Conservation (phyloP, 164 flowering plant species). For the Piper betle region DNA sequence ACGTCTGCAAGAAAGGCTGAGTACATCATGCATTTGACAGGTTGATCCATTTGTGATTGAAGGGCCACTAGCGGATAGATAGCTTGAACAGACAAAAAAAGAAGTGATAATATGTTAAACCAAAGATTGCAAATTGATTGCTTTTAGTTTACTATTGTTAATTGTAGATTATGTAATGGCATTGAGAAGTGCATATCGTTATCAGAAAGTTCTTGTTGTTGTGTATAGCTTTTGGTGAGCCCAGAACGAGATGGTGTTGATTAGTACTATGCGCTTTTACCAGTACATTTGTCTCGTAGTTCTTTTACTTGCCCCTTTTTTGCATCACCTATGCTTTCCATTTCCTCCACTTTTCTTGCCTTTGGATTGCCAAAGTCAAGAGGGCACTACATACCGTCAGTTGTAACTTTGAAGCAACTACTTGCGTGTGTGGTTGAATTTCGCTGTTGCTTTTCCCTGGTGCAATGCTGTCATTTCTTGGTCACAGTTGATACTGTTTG, state of each 20-base stretch:
- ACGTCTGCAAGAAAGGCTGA: neutral
- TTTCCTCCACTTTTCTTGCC: neutral
- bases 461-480: too few species aligned
- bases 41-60: neutral
- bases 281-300: neutral
- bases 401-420: neutral
- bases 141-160: neutral
- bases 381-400: conserved; percentile 1
- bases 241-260: neutral
- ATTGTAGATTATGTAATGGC: neutral
- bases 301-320: neutral
- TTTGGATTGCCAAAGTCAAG: conserved; percentile 1
- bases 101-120: neutral
- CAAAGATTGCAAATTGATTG: neutral
- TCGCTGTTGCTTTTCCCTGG: too few species aligned
- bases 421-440: too few species aligned
- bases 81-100: neutral
- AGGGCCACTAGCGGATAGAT: neutral
- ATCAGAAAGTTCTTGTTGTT: neutral
- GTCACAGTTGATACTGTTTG: too few species aligned
- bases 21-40: neutral
- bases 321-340: neutral
- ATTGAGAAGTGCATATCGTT: neutral
- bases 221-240: neutral
- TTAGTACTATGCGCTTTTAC: neutral